These are phyloP conservation scores for Stylosanthes scabra DNA, from an alignment of 331 rosid genomes.

Conservation along the genomic window DNA sequence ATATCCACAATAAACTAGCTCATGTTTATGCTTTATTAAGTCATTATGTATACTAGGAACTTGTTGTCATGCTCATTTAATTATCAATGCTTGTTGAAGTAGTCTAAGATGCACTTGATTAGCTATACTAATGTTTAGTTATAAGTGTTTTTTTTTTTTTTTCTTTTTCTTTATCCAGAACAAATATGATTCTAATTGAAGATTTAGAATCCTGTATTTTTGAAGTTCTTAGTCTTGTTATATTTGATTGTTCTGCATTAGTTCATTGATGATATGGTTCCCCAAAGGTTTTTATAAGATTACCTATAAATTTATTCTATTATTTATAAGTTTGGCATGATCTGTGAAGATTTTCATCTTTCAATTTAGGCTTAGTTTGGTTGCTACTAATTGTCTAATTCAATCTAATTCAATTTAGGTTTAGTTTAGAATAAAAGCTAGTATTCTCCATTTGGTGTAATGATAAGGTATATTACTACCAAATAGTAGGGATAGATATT, in stretches of 20 bases:
- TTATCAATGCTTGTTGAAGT: conserved; percentile 26
- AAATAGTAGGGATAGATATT: background rate
- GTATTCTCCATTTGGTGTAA: background rate
- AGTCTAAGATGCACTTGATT: conserved; percentile 7
- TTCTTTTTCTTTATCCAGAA: too few species aligned
- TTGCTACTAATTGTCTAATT: background rate
- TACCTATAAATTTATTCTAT: background rate
- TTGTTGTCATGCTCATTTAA: conserved; percentile 11
- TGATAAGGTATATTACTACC: background rate
- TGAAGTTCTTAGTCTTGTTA: background rate
- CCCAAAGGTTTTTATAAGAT: conserved; percentile 18
- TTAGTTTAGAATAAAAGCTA: background rate
- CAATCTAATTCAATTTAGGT: conserved; percentile 11
- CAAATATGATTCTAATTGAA: too few species aligned
- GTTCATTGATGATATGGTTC: conserved; percentile 19
- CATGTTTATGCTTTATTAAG: conserved; percentile 12
- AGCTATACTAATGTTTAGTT: conserved; percentile 23
- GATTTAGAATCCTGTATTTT: background rate
- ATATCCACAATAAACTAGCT: conserved; percentile 27
- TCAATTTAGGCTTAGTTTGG: conserved; percentile 12
- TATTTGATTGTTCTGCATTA: background rate
- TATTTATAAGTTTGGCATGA: background rate
- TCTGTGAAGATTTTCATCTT: conserved; percentile 4
- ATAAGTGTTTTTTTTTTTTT: conserved; percentile 1
- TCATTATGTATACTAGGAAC: conserved; percentile 22